Percentiles rank a stretch among this genome's conserved stretches.
These are phyloP conservation scores for Tillandsia leiboldiana DNA, from an alignment of 176 grass and related monocot genomes.

Conservation along the genomic window DNA sequence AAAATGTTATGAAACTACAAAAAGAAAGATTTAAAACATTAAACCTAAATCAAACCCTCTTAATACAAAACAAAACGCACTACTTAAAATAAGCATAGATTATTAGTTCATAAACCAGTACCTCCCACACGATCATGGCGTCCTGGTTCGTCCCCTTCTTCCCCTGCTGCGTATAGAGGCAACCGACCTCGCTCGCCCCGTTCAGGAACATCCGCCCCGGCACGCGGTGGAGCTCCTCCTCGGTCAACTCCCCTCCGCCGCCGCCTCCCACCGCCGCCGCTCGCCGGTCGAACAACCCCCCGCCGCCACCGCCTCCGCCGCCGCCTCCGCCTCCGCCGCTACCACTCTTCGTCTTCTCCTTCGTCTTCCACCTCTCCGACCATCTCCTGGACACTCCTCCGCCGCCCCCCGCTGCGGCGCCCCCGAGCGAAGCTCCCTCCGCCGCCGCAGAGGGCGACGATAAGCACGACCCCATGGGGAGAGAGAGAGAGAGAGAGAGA, in stretches of 20 bases:
- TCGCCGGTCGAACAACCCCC: slow-evolving; percentile 13
- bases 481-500: slow-evolving; percentile 15
- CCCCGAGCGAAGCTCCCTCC: background rate
- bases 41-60: background rate
- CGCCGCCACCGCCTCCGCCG: slow-evolving; percentile 11
- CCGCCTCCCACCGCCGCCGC: background rate
- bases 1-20: too few species aligned
- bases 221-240: slow-evolving; percentile 56
- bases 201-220: slow-evolving; percentile 65
- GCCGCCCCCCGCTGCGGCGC: background rate
- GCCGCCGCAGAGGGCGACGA: slow-evolving; percentile 32
- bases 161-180: slow-evolving; percentile 94
- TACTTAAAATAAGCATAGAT: background rate
- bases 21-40: background rate
- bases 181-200: slow-evolving; percentile 46
- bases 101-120: slow-evolving; percentile 1
- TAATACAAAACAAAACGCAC: background rate
- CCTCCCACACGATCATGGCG: slow-evolving; percentile 96
- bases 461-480: slow-evolving; percentile 65
- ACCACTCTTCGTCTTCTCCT: slow-evolving; percentile 23
- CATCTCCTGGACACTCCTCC: slow-evolving; percentile 20
- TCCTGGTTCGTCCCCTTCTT: slow-evolving; percentile 97
- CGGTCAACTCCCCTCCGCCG: slow-evolving; percentile 28
- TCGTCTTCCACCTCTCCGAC: slow-evolving; percentile 28
- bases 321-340: slow-evolving; percentile 13